These are phyloP conservation scores for Microcyclosporella mali DNA, from an alignment of 2,329 filamentous ascomycete genomes.

Conservation along the genomic window DNA sequence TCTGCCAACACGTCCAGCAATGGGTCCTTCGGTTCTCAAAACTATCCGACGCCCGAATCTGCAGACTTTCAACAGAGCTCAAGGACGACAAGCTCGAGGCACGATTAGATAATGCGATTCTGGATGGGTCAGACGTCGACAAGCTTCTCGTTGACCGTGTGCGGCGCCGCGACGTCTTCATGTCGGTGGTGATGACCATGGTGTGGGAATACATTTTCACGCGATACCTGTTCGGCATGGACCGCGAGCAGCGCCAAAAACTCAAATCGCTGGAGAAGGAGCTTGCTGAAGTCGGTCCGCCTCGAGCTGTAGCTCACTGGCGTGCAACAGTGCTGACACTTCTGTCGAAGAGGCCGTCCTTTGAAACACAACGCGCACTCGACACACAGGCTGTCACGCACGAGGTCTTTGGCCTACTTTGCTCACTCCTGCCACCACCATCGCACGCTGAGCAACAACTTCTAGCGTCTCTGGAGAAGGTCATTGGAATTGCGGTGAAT, in stretches of 20 bases:
- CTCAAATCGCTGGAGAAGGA: conserved; percentile 93
- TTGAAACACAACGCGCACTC: conserved; percentile 72
- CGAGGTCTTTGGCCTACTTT: conserved; percentile 78
- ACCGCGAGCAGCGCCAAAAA: conserved; percentile 94
- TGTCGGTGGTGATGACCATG: conserved; percentile 99
- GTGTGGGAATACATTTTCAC: conserved; percentile 99
- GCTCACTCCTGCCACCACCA: conserved; percentile 79
- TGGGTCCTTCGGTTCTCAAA: conserved; percentile 98
- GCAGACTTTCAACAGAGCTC: conserved; percentile 75
- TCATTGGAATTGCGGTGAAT: conserved; percentile 81
- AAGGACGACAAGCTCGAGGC: conserved; percentile 90
- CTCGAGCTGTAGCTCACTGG: conserved; percentile 91
- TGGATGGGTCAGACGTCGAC: conserved; percentile 92
- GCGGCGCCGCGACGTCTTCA: conserved; percentile 85
- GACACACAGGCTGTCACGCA: conserved; percentile 96
- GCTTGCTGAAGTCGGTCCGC: conserved; percentile 78
- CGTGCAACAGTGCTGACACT: conserved; percentile 90
- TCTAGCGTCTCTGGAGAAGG: conserved; percentile 74
- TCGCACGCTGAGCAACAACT: conserved; percentile 73
- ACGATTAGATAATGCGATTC: conserved; percentile 84
- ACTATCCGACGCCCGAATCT: conserved; percentile 86
- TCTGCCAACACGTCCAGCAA: conserved; percentile 93
- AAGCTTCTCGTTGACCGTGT: conserved; percentile 81
- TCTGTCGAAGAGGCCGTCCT: conserved; percentile 72
- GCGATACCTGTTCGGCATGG: conserved; percentile 96